Evolutionary conservation across 1,284 basidiomycete species (phyloP).

Genomic region (Tylopilus microsporus): DNA sequence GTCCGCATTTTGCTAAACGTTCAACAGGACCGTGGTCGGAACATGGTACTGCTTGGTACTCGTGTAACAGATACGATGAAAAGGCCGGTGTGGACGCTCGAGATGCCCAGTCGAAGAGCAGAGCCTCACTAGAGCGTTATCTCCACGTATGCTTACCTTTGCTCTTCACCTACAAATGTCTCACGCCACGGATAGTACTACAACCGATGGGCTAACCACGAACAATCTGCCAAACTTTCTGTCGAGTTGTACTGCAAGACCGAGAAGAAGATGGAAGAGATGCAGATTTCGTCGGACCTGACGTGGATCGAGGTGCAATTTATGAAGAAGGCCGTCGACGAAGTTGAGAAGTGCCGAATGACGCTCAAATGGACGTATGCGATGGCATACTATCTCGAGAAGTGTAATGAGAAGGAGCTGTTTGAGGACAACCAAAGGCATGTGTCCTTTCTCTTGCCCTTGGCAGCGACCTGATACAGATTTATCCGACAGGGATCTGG

Average conservation of each 20-base stretch:
- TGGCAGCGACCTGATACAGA: neutral
- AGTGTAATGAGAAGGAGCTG: conserved; percentile 89
- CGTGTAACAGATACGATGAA: conserved; percentile 96
- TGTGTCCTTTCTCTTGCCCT: conserved; percentile 9
- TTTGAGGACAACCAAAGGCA: conserved; percentile 97
- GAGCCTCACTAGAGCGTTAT: conserved; percentile 90
- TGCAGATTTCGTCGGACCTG: conserved; percentile 86
- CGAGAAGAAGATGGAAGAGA: conserved; percentile 99
- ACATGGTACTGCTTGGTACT: conserved; percentile 97
- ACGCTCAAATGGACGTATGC: conserved; percentile 99
- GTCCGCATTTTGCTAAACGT: conserved; percentile 1
- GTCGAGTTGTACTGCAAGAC: conserved; percentile 89
- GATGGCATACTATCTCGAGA: conserved; percentile 94
- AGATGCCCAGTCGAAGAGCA: conserved; percentile 83
- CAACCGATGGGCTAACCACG: conserved; percentile 98
- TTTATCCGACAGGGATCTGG: conserved; percentile 66
- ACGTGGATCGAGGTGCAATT: conserved; percentile 99
- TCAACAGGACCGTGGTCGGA: conserved; percentile 85
- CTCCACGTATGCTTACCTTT: conserved; percentile 69
- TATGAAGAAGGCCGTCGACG: conserved; percentile 95
- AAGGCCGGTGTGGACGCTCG: conserved; percentile 85
- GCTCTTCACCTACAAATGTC: neutral
- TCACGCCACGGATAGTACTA: conserved; percentile 66
- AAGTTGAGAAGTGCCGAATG: conserved; percentile 84
- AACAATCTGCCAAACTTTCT: conserved; percentile 95